Percentiles rank a stretch among this genome's conserved stretches.
These are phyloP conservation scores for Gelatoporia subvermispora DNA, from an alignment of 768 basidiomycete genomes.

Conservation along the genomic window DNA sequence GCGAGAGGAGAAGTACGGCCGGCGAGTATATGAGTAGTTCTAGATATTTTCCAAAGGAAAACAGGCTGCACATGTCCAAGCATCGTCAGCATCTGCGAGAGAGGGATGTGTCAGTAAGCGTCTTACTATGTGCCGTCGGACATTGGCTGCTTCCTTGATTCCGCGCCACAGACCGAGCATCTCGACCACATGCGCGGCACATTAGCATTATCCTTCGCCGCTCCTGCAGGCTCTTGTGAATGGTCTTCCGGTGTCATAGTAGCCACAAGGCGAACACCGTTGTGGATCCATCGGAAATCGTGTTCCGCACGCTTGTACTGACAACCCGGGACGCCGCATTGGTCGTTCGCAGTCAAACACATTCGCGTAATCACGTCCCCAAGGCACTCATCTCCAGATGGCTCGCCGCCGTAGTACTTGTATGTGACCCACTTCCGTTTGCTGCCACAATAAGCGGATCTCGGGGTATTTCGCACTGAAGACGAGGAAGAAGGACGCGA, in stretches of 20 bases:
- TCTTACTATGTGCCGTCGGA: constrained; percentile 26
- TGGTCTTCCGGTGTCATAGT: not conserved
- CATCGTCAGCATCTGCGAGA: not conserved
- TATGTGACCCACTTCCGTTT: constrained; percentile 46
- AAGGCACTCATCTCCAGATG: constrained; percentile 26
- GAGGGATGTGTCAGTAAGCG: not conserved
- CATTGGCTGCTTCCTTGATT: constrained; percentile 20
- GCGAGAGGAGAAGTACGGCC: constrained; percentile 8
- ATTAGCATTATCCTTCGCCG: constrained; percentile 7
- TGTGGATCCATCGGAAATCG: constrained; percentile 39
- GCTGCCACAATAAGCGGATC: constrained; percentile 37
- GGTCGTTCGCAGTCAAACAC: constrained; percentile 25
- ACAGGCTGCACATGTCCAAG: constrained; percentile 12
- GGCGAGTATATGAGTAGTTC: constrained; percentile 25
- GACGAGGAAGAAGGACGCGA: constrained; percentile 11
- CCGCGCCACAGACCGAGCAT: constrained; percentile 24
- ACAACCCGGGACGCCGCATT: constrained; percentile 37
- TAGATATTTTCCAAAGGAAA: constrained; percentile 25
- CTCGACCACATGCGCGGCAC: constrained; percentile 24
- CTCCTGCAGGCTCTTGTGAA: not conserved
- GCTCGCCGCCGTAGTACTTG: constrained; percentile 38
- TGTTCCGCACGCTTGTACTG: constrained; percentile 35
- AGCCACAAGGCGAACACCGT: constrained; percentile 25
- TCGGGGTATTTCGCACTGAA: constrained; percentile 9
- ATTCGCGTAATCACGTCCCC: constrained; percentile 39